Evolutionary conservation across 306 rosid genomes (phyloP).

Genomic region (Cajanus cajan): DNA sequence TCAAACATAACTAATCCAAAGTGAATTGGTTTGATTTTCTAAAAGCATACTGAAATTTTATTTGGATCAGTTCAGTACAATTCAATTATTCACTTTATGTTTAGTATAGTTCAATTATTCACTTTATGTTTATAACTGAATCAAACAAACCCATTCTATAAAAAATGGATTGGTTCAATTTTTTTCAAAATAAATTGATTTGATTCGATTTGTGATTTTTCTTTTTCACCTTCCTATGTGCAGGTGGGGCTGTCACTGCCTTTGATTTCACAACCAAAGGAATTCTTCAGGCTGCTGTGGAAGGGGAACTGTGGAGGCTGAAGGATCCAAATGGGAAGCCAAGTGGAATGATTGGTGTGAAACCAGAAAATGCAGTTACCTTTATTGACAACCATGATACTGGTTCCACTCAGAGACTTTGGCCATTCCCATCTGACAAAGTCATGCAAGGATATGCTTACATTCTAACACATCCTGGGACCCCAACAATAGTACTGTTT

Average conservation of each 20-base stretch:
- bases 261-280: slow-evolving; percentile 59
- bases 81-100: no score
- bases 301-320: slow-evolving; percentile 63
- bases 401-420: slow-evolving; percentile 51
- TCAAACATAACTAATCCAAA: no score
- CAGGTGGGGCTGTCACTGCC: slow-evolving; percentile 46
- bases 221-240: no score
- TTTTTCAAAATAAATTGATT: no score
- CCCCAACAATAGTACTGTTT: slow-evolving; percentile 56
- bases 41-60: no score
- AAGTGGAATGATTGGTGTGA: slow-evolving; percentile 71
- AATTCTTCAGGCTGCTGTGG: slow-evolving; percentile 53
- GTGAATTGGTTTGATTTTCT: no score
- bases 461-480: slow-evolving; percentile 84
- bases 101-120: no score
- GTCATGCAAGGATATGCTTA: slow-evolving; percentile 81
- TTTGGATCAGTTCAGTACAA: no score
- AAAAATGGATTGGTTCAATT: no score
- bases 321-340: slow-evolving; percentile 58
- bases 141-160: no score
- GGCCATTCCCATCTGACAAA: slow-evolving; percentile 74
- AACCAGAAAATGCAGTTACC: slow-evolving; percentile 73
- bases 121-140: no score
- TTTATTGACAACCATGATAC: slow-evolving; percentile 86
- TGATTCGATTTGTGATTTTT: no score